These are phyloP conservation scores for Trichosporon coremiiforme DNA, from an alignment of 1,284 basidiomycete genomes.

Conservation along the genomic window DNA sequence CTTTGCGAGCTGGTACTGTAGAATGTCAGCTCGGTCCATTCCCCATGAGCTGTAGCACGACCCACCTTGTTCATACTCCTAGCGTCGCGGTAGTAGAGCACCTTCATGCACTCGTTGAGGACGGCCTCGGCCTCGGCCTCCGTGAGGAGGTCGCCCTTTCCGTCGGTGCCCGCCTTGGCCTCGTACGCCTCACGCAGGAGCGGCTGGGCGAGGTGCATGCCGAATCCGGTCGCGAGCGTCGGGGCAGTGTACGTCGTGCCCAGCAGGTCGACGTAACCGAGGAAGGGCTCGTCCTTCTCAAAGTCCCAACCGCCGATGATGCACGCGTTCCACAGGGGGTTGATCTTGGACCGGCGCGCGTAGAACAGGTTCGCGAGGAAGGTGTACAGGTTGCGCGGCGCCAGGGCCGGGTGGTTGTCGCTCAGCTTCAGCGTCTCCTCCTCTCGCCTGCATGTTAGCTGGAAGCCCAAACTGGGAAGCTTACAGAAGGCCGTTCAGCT, in stretches of 20 bases:
- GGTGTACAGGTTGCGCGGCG: slow-evolving; percentile 89
- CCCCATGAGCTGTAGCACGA: neutral
- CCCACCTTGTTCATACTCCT: slow-evolving; percentile 91
- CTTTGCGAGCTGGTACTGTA: slow-evolving; percentile 90
- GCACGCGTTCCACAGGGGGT: slow-evolving; percentile 95
- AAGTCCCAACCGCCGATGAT: slow-evolving; percentile 86
- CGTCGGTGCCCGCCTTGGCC: slow-evolving; percentile 66
- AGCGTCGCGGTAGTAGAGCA: slow-evolving; percentile 96
- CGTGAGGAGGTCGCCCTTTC: slow-evolving; percentile 70
- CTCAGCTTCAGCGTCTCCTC: slow-evolving; percentile 65
- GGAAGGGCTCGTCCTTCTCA: slow-evolving; percentile 72
- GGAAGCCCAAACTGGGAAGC: slow-evolving; percentile 20
- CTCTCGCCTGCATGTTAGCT: slow-evolving; percentile 60
- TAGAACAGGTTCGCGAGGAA: slow-evolving; percentile 93
- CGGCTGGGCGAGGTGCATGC: slow-evolving; percentile 91
- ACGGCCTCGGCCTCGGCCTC: slow-evolving; percentile 79
- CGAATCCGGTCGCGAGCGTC: slow-evolving; percentile 96
- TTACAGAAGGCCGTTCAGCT: slow-evolving; percentile 57
- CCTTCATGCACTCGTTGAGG: slow-evolving; percentile 84
- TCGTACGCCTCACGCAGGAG: slow-evolving; percentile 75
- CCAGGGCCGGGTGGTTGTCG: slow-evolving; percentile 77
- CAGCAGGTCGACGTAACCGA: slow-evolving; percentile 93
- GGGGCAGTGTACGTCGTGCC: slow-evolving; percentile 93
- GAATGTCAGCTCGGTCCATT: neutral
- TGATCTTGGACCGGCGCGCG: slow-evolving; percentile 77